A percentile compares a stretch with the other conserved stretches of the same genome.
Evolutionary conservation across 1,139 yeast genomes (phyloP).

Genomic region (Scheffersomyces cryptocercus): DNA sequence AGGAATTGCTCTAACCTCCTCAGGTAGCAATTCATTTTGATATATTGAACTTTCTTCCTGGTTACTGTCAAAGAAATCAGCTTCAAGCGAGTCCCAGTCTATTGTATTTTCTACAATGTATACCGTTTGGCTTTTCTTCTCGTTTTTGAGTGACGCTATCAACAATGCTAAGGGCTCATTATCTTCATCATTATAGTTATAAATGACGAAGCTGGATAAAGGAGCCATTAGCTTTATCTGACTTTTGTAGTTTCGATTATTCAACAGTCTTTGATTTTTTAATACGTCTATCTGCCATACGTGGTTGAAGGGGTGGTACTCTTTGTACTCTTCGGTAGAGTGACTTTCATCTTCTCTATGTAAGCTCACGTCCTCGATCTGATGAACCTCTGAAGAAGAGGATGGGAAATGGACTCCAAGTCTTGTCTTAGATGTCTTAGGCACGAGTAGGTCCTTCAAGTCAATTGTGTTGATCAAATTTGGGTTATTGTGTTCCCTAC

Average conservation of each 20-base stretch:
- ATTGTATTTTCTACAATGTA: slow-evolving; percentile 11
- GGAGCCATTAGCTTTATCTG: slow-evolving; percentile 37
- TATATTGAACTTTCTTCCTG: slow-evolving; percentile 4
- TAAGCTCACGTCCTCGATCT: slow-evolving; percentile 4
- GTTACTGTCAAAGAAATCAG: slow-evolving; percentile 4
- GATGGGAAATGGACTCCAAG: slow-evolving; percentile 2
- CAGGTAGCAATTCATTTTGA: slow-evolving; percentile 4
- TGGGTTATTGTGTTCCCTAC: slow-evolving; percentile 6
- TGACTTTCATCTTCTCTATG: background rate
- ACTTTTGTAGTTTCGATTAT: slow-evolving; percentile 32
- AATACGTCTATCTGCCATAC: slow-evolving; percentile 5
- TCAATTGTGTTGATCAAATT: slow-evolving; percentile 22
- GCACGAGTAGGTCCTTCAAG: slow-evolving; percentile 21
- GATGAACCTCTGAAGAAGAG: slow-evolving; percentile 1
- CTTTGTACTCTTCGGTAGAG: slow-evolving; percentile 10
- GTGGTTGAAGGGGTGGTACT: slow-evolving; percentile 9
- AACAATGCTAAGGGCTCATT: slow-evolving; percentile 12
- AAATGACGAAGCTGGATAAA: slow-evolving; percentile 34
- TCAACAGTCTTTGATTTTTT: slow-evolving; percentile 15
- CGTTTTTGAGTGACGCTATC: slow-evolving; percentile 11
- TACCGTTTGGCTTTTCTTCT: slow-evolving; percentile 6
- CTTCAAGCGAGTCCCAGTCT: slow-evolving; percentile 7
- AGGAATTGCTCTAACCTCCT: background rate
- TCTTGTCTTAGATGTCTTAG: slow-evolving; percentile 3
- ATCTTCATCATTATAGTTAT: slow-evolving; percentile 25